Conservation (phyloP, 139 green algal species). For the Chlamydomonas sp. region DNA sequence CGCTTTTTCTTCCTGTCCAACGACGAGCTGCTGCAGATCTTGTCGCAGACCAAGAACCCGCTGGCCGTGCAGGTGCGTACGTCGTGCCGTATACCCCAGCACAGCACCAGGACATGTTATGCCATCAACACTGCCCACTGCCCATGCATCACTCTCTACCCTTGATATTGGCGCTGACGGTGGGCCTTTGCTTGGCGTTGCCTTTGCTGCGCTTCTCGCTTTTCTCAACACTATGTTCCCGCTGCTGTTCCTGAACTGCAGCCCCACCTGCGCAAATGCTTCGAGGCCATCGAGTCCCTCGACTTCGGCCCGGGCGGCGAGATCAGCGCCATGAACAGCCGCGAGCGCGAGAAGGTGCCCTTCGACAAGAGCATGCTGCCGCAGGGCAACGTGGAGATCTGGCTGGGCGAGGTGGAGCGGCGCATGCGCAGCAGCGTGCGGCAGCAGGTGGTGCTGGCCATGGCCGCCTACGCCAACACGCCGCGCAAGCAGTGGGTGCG, state of each 20-base stretch:
- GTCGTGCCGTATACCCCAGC: not conserved
- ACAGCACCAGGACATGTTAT: not conserved
- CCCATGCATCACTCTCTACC: not conserved
- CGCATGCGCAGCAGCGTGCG: constrained; percentile 76
- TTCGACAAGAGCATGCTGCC: constrained; percentile 75
- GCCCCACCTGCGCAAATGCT: constrained; percentile 88
- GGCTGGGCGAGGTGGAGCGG: constrained; percentile 84
- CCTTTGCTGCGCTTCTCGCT: not conserved
- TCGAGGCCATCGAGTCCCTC: constrained; percentile 85
- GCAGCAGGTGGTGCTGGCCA: constrained; percentile 53
- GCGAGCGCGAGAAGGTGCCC: constrained; percentile 73
- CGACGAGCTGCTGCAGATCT: constrained; percentile 86
- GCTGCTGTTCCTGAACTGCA: constrained; percentile 32
- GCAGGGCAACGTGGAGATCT: constrained; percentile 81
- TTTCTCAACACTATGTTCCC: not conserved
- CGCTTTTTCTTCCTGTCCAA: constrained; percentile 90
- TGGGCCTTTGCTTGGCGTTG: not conserved
- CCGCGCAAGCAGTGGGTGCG: constrained; percentile 77
- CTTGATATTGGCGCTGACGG: not conserved
- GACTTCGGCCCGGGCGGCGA: constrained; percentile 75
- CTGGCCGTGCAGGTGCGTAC: constrained; percentile 59
- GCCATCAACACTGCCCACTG: not conserved
- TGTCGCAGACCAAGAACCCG: constrained; percentile 81
- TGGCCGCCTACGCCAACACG: constrained; percentile 32
- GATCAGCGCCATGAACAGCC: constrained; percentile 80